Conservation (phyloP, 345 rosid genomes). For the Boechera retrofracta region DNA sequence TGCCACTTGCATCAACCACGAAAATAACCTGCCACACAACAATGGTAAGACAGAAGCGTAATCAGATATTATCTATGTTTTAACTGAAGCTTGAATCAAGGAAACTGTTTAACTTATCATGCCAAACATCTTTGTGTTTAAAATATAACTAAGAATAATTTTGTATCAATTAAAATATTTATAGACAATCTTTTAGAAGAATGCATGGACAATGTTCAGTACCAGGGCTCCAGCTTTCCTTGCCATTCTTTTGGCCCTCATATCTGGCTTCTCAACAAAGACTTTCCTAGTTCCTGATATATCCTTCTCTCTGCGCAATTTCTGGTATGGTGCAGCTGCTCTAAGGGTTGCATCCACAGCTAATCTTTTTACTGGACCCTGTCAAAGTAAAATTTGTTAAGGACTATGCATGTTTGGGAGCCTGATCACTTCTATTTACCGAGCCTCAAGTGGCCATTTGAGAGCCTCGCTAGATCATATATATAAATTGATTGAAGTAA, state of each 20-base stretch:
- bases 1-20: conserved; percentile 98
- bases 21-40: conserved; percentile 75
- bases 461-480: conserved; percentile 8
- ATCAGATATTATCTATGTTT: neutral
- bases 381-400: conserved; percentile 27
- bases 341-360: conserved; percentile 99
- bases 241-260: conserved; percentile 99
- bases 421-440: conserved; percentile 13
- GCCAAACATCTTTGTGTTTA: conserved; percentile 17
- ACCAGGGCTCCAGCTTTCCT: conserved; percentile 99
- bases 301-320: conserved; percentile 84
- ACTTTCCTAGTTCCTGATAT: conserved; percentile 73
- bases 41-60: conserved; percentile 28
- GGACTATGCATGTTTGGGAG: conserved; percentile 22
- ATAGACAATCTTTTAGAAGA: conserved; percentile 6
- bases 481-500: neutral
- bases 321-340: conserved; percentile 98
- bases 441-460: conserved; percentile 4
- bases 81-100: conserved; percentile 1
- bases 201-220: conserved; percentile 39
- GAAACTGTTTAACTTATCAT: neutral
- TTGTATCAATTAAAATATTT: neutral
- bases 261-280: conserved; percentile 92
- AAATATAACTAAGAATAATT: conserved; percentile 6
- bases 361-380: conserved; percentile 95